Evolutionary conservation across 176 grass and related monocot species (phyloP).

Genomic region (Saccharum spontaneum): DNA sequence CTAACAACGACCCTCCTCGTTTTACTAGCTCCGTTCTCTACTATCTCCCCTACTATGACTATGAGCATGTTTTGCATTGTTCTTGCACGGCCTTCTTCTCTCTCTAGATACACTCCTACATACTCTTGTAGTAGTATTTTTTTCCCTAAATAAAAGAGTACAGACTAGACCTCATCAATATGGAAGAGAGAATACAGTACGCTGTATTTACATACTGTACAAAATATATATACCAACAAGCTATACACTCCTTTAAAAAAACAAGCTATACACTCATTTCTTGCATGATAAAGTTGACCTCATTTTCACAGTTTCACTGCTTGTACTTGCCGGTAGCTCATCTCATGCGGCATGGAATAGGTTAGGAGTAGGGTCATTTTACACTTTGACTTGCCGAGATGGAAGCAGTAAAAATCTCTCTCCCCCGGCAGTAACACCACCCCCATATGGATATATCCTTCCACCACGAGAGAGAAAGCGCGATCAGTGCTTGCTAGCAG

Average conservation of each 20-base stretch:
- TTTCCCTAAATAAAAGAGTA: neutral
- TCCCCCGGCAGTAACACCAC: neutral
- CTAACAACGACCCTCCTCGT: neutral
- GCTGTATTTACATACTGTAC: too few relatives aligned
- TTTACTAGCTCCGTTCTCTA: neutral
- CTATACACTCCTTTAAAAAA: too few relatives aligned
- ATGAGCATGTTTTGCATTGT: too few relatives aligned
- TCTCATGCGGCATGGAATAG: constrained; percentile 18
- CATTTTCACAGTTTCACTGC: too few relatives aligned
- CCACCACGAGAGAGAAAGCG: neutral
- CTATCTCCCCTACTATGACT: neutral
- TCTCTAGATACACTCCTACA: neutral
- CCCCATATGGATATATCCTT: neutral
- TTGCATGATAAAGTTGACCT: too few relatives aligned
- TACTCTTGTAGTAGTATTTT: neutral
- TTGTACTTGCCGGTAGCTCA: neutral
- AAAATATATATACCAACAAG: too few relatives aligned
- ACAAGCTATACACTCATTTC: too few relatives aligned
- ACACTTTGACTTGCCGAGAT: constrained; percentile 16
- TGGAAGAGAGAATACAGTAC: constrained; percentile 11
- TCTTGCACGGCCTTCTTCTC: neutral
- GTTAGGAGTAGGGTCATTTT: neutral
- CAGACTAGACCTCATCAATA: neutral
- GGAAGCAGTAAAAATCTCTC: constrained; percentile 37
- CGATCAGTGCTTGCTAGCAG: neutral